A percentile compares a stretch with the other conserved stretches of the same genome.
These are phyloP conservation scores for Salvia miltiorrhiza DNA, from an alignment of 257 asterid genomes.

Conservation along the genomic window DNA sequence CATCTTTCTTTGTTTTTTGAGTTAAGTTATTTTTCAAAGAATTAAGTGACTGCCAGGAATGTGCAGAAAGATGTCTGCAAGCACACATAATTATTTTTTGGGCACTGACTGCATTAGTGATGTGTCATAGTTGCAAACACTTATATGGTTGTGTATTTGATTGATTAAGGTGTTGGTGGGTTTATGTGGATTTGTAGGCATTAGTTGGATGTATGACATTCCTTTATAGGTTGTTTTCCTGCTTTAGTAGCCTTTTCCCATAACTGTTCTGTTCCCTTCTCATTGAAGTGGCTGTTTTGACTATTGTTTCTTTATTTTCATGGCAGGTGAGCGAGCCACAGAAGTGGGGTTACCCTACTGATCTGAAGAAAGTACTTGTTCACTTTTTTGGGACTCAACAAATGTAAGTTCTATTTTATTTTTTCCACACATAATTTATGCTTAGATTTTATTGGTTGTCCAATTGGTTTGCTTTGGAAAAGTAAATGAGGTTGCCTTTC, in stretches of 20 bases:
- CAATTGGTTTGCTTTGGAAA: background rate
- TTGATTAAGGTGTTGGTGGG: background rate
- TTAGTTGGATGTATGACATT: background rate
- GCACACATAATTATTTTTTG: background rate
- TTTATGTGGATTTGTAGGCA: background rate
- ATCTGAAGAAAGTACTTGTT: constrained; percentile 75
- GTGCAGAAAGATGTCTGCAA: background rate
- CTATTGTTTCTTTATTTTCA: background rate
- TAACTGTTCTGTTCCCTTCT: background rate
- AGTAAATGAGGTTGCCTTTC: background rate
- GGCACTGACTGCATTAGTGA: background rate
- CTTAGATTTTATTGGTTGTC: background rate
- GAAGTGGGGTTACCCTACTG: constrained; percentile 80
- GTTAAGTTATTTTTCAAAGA: background rate
- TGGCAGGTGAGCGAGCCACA: constrained; percentile 87
- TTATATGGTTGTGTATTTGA: background rate
- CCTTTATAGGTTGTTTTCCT: background rate
- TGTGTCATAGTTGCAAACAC: background rate
- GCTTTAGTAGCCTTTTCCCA: background rate
- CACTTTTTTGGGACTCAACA: constrained; percentile 83
- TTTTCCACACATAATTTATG: background rate
- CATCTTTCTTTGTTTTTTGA: background rate
- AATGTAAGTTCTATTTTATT: constrained; percentile 54
- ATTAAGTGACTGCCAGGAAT: background rate
- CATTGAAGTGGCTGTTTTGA: constrained; percentile 3